These are phyloP conservation scores for Fraxinus sp. DNA, from an alignment of 305 asterid genomes.

Conservation along the genomic window DNA sequence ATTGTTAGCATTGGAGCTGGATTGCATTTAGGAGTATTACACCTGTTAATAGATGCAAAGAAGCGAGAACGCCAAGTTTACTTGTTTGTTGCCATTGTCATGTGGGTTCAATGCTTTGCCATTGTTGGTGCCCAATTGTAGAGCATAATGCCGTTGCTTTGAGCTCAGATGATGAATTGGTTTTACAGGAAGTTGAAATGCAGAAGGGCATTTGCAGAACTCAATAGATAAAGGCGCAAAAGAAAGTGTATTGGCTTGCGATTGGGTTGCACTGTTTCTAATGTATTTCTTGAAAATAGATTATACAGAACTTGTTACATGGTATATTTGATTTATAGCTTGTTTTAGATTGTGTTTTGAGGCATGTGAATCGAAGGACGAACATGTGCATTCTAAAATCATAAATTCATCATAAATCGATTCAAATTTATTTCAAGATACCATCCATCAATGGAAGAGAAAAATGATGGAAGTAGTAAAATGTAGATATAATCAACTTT, in stretches of 20 bases:
- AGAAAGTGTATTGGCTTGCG: constrained; percentile 15
- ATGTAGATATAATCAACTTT: neutral
- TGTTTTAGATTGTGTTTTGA: neutral
- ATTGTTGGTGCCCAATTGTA: constrained; percentile 14
- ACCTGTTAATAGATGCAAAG: constrained; percentile 36
- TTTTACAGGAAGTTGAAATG: neutral
- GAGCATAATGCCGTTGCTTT: constrained; percentile 12
- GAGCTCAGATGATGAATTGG: neutral
- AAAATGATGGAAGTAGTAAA: neutral
- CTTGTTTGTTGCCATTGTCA: constrained; percentile 11
- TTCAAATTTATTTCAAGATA: neutral
- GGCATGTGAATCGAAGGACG: neutral
- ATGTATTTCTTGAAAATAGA: neutral
- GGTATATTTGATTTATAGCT: neutral
- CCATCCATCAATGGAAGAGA: neutral
- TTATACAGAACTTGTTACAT: neutral
- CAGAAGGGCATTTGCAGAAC: neutral
- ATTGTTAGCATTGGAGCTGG: constrained; percentile 28
- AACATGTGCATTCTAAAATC: neutral
- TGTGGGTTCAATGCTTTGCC: constrained; percentile 20
- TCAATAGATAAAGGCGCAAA: neutral
- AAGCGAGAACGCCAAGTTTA: constrained; percentile 20
- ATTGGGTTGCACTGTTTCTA: constrained; percentile 20
- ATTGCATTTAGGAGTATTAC: constrained; percentile 34
- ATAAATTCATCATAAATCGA: neutral